Evolutionary conservation across 768 basidiomycete genomes (phyloP).

Genomic region (Pleurotus tuber-regium): DNA sequence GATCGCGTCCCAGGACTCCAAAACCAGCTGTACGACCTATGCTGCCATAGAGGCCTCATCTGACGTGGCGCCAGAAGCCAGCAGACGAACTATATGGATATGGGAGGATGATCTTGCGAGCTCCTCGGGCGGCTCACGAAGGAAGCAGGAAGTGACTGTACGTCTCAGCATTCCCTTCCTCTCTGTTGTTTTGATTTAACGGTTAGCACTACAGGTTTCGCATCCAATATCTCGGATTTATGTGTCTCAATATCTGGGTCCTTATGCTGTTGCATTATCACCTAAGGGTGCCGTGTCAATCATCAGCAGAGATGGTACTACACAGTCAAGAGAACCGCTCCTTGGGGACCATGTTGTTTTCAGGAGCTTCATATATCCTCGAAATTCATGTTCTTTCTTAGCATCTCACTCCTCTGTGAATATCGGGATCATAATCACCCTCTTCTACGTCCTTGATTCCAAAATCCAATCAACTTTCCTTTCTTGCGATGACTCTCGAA

Average conservation of each 20-base stretch:
- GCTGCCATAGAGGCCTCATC: slow-evolving; percentile 48
- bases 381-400: slow-evolving; percentile 27
- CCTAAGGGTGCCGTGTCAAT: slow-evolving; percentile 28
- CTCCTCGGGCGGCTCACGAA: slow-evolving; percentile 27
- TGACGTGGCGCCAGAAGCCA: slow-evolving; percentile 37
- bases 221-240: slow-evolving; percentile 32
- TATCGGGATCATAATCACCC: slow-evolving; percentile 22
- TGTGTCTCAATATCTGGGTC: slow-evolving; percentile 19
- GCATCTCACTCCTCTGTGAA: slow-evolving; percentile 19
- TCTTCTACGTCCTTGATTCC: slow-evolving; percentile 21
- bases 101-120: slow-evolving; percentile 57
- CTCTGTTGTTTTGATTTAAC: slow-evolving; percentile 11
- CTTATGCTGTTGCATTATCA: slow-evolving; percentile 27
- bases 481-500: slow-evolving; percentile 29
- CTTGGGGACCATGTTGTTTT: slow-evolving; percentile 13
- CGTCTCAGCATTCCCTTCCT: not conserved
- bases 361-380: slow-evolving; percentile 26
- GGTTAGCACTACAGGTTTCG: slow-evolving; percentile 39
- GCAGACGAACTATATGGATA: slow-evolving; percentile 54
- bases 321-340: slow-evolving; percentile 19
- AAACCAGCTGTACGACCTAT: slow-evolving; percentile 50
- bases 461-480: slow-evolving; percentile 28
- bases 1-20: slow-evolving; percentile 27
- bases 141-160: slow-evolving; percentile 39
- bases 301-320: slow-evolving; percentile 25